These are phyloP conservation scores for Tulasnella calospora DNA, from an alignment of 768 basidiomycete species.

Conservation along the genomic window DNA sequence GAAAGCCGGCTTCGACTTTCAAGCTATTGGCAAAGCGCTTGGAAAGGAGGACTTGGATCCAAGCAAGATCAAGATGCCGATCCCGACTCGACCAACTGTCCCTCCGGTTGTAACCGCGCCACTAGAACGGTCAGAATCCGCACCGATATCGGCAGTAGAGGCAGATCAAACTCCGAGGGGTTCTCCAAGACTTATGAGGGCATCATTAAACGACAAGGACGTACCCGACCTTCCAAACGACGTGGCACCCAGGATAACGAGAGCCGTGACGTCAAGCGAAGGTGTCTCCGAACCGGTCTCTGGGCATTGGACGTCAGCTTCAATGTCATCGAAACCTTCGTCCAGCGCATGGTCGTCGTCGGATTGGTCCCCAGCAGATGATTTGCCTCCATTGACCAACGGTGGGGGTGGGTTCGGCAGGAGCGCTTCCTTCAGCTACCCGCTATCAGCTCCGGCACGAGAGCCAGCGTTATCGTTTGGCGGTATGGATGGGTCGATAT, in stretches of 20 bases:
- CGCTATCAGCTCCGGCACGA: conserved; percentile 16
- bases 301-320: neutral
- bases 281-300: neutral
- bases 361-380: conserved; percentile 10
- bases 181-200: neutral
- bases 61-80: conserved; percentile 40
- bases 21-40: conserved; percentile 69
- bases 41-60: conserved; percentile 50
- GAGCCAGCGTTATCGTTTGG: conserved; percentile 39
- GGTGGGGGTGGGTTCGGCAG: conserved; percentile 25
- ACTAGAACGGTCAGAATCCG: conserved; percentile 33
- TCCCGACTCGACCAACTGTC: conserved; percentile 32
- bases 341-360: neutral
- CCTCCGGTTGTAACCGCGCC: conserved; percentile 10
- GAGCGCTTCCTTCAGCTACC: conserved; percentile 6
- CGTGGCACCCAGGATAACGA: neutral
- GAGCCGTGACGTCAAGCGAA: neutral
- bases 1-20: conserved; percentile 81
- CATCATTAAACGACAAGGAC: neutral
- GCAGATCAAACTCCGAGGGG: neutral
- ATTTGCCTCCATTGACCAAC: conserved; percentile 25
- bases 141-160: conserved; percentile 28
- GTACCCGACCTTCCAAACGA: neutral
- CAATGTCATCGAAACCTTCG: neutral
- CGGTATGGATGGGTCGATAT: conserved; percentile 31